phyloP scores from a whole-genome alignment of 2,329 filamentous ascomycete genomes.

The Ophiostoma ulmi region DNA sequence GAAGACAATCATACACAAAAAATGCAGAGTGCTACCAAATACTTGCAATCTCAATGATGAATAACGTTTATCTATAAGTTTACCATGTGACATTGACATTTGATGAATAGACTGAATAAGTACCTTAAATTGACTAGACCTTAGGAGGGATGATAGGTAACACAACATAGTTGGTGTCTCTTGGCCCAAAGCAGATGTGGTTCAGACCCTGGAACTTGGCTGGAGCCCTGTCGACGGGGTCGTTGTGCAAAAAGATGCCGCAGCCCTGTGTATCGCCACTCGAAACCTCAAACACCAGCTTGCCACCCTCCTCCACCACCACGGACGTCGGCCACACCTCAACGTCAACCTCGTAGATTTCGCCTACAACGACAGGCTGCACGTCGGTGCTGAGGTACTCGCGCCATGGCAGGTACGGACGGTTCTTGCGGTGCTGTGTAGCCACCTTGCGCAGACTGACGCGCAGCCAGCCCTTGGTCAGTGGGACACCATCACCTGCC shows the following conservation, averaged over 20 bases:
- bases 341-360: slow-evolving; percentile 56
- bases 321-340: slow-evolving; percentile 63
- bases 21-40: neutral
- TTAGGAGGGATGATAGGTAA: slow-evolving; percentile 13
- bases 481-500: slow-evolving; percentile 57
- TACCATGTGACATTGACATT: too few species aligned
- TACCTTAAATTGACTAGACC: neutral
- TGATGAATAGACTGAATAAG: too few species aligned
- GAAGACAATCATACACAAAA: neutral
- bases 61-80: too few species aligned
- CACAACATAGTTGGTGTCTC: slow-evolving; percentile 11
- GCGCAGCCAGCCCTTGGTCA: slow-evolving; percentile 40
- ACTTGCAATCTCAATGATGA: too few species aligned
- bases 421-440: slow-evolving; percentile 46
- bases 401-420: slow-evolving; percentile 51
- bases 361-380: slow-evolving; percentile 47
- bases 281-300: slow-evolving; percentile 51
- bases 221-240: slow-evolving; percentile 5
- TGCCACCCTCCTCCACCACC: slow-evolving; percentile 45
- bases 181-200: slow-evolving; percentile 16
- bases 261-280: slow-evolving; percentile 56
- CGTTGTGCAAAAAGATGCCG: slow-evolving; percentile 49
- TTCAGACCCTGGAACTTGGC: slow-evolving; percentile 12
- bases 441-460: slow-evolving; percentile 50
- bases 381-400: slow-evolving; percentile 56